Evolutionary conservation across 2,329 filamentous ascomycete genomes (phyloP).

Genomic region (Nemania diffusa): DNA sequence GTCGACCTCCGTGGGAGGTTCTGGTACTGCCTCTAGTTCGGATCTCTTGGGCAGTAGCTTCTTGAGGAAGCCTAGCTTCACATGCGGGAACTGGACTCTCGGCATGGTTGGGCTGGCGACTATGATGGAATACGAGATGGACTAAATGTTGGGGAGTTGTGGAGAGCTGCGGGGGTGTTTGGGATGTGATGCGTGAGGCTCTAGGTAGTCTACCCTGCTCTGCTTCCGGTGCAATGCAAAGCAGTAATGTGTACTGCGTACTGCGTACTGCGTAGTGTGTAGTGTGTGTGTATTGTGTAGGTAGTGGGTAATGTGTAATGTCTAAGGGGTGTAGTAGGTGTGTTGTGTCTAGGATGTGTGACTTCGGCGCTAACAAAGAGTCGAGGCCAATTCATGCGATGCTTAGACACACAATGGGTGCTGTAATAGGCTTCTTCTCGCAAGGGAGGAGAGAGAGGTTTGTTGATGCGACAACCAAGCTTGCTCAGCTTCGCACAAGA

Average conservation of each 20-base stretch:
- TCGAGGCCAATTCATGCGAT: not conserved
- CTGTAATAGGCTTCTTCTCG: not conserved
- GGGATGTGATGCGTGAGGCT: not conserved
- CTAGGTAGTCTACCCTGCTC: too few species aligned
- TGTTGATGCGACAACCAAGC: constrained; percentile 20
- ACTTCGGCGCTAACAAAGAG: not conserved
- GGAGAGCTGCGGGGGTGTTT: not conserved
- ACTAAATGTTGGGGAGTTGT: not conserved
- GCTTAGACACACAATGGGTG: not conserved
- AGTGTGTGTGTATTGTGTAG: too few species aligned
- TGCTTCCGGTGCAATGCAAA: constrained; percentile 1
- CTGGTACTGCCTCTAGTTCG: constrained; percentile 7
- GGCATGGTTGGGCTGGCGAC: constrained; percentile 21
- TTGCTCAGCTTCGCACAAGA: constrained; percentile 30
- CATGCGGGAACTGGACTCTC: constrained; percentile 38
- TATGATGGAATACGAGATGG: constrained; percentile 10
- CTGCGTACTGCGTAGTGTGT: too few species aligned
- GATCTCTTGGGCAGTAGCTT: constrained; percentile 39
- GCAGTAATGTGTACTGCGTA: not conserved
- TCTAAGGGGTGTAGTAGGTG: constrained; percentile 1
- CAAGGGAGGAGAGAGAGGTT: constrained; percentile 2
- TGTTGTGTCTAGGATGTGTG: not conserved
- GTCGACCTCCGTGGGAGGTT: constrained; percentile 13
- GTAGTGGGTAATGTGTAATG: too few species aligned
- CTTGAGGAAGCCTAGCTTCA: constrained; percentile 44